These are phyloP conservation scores for Diversispora eburnea DNA, from an alignment of 192 early-diverging fungal species.

Conservation along the genomic window DNA sequence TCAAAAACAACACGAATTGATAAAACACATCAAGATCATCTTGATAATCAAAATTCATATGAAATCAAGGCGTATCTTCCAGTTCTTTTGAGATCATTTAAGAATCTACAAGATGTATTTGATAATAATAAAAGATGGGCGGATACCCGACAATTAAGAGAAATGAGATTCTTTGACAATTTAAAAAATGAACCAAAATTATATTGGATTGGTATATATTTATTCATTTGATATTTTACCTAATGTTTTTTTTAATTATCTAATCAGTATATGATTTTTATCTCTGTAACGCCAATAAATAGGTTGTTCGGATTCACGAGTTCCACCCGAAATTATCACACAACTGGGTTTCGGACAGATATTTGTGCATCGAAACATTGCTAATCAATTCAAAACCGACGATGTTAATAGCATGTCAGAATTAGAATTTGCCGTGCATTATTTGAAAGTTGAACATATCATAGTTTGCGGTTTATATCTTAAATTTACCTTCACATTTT, in stretches of 20 bases:
- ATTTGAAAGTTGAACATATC: conserved; percentile 88
- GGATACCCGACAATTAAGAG: conserved; percentile 47
- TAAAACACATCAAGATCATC: background rate
- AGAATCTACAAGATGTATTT: conserved; percentile 28
- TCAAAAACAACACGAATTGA: no score
- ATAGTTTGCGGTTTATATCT: conserved; percentile 74
- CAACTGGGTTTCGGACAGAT: conserved; percentile 74
- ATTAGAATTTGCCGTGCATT: conserved; percentile 90
- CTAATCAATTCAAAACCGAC: conserved; percentile 78
- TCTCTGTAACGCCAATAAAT: background rate
- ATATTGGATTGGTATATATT: conserved; percentile 70
- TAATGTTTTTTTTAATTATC: background rate
- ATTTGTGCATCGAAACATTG: conserved; percentile 97
- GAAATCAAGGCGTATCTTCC: background rate
- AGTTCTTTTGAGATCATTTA: background rate
- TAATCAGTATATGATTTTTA: background rate
- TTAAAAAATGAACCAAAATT: conserved; percentile 71
- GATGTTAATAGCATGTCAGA: conserved; percentile 84
- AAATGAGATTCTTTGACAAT: conserved; percentile 71
- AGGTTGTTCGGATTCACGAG: conserved; percentile 92
- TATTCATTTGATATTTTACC: background rate
- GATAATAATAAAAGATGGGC: conserved; percentile 66
- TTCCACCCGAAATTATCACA: conserved; percentile 75
- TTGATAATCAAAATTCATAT: background rate
- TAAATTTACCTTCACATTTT: no score